Conservation (phyloP, 345 rosid species). For the Citrus maxima region DNA sequence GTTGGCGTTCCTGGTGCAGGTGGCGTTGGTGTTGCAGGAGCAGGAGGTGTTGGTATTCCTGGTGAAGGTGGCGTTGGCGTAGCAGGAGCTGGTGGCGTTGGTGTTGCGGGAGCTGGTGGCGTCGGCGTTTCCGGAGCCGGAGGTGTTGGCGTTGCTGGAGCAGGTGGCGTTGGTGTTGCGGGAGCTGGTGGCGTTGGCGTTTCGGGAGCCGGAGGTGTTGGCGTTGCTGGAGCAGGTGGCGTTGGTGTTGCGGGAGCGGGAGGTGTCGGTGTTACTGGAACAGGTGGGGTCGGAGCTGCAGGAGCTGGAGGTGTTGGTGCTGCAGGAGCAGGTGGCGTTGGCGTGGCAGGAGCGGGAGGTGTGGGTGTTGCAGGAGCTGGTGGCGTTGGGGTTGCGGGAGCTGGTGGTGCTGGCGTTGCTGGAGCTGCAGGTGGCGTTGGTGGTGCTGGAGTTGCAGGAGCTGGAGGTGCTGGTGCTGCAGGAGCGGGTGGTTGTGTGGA, state of each 20-base stretch:
- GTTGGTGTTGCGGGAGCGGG: not conserved
- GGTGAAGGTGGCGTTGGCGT: too few species aligned
- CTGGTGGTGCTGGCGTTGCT: not conserved
- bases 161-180: accelerated
- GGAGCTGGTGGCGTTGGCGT: not conserved
- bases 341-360: not conserved
- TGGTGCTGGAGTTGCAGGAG: not conserved
- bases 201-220: accelerated
- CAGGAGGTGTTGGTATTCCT: not conserved
- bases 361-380: too few species aligned
- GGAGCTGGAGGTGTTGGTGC: not conserved
- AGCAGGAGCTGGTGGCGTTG: not conserved
- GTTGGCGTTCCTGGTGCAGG: not conserved
- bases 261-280: accelerated
- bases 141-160: not conserved
- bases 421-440: not conserved
- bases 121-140: accelerated
- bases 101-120: accelerated
- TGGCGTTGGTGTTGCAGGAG: not conserved
- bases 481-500: not conserved
- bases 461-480: not conserved
- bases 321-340: not conserved
- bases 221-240: accelerated
- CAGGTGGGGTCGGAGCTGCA: accelerated
- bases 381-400: too few species aligned